Evolutionary conservation across 2,329 filamentous ascomycete genomes (phyloP).

Genomic region (Diaporthe sp.): DNA sequence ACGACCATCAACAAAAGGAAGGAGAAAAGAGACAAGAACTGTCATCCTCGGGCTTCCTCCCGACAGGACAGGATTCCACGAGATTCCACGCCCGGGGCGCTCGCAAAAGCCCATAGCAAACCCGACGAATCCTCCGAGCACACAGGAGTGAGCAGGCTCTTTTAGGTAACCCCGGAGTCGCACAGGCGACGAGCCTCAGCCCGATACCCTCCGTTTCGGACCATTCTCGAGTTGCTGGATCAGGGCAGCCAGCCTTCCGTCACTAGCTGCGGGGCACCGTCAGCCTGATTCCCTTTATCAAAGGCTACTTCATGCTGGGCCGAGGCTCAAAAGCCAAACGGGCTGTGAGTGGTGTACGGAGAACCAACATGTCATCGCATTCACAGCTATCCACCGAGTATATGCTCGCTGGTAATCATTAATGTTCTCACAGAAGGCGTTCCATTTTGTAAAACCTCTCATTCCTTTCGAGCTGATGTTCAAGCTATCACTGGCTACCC

Average conservation of each 20-base stretch:
- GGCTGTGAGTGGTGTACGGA: background rate
- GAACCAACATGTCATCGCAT: no score
- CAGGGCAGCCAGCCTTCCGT: background rate
- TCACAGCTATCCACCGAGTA: background rate
- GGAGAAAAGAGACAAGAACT: background rate
- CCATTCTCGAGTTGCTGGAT: background rate
- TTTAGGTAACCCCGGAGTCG: background rate
- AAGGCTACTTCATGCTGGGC: background rate
- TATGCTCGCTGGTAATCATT: background rate
- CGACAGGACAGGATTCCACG: background rate
- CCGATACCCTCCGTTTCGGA: background rate
- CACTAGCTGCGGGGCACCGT: no score
- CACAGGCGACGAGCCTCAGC: background rate
- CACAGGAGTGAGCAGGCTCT: background rate
- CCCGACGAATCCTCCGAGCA: background rate
- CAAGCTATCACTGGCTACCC: background rate
- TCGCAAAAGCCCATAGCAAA: background rate
- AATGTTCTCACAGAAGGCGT: rapidly evolving
- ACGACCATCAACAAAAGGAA: background rate
- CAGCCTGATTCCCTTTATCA: background rate
- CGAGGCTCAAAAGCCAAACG: background rate
- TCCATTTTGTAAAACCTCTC: background rate
- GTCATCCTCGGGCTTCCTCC: background rate
- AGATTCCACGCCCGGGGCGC: background rate
- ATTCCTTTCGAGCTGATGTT: background rate